Evolutionary conservation across 2,329 filamentous ascomycete species (phyloP), one percentile per base, ranked within the genome.

Genomic region (Colletotrichum sp.): DNA sequence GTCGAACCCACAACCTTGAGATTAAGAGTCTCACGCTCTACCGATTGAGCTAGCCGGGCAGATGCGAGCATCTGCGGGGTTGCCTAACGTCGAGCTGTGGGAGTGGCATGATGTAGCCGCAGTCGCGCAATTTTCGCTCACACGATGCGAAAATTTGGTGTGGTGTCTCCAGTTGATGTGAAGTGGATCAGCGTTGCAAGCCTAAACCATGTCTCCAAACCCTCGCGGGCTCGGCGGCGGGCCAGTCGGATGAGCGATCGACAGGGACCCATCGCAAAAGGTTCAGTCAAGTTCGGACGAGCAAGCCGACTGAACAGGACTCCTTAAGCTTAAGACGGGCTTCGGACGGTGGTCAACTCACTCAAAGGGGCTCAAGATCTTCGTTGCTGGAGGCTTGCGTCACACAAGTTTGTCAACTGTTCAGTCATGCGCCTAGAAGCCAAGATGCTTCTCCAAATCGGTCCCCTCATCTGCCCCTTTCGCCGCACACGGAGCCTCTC

Each of bases 1-100:
- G 76, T 77, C 76, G 75, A 77, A 77, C 75, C 70, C 66, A 61
- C 66, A 70, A 69, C 66, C 66, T 69, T 70, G 66, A 69, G 66
- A 73, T 69, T 89, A 89, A 90, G 91, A 92, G 91, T 92, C 90
- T 91, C 87, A 92, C 90, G 90, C 90, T 93, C 90, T 92, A 92
- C 89, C 89, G 89, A 91, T 91, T 91, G 89, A 91, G 89, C 89
- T 91, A 91, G 86, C 87, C 87, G 85, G 87, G 87, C 87, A 64
- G 65, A 72, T 58, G 57, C 33, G 34, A 43, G 15, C 61, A 70
- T 31, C 38, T 66, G 55, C 61, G 43, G 61, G 61, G 54, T 64
- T 47, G 51, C 51, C 5, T 11, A 15, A 2, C 4, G 2, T 21
- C 3, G 8, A 15, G 3, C 2, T 4, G 11, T 18, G 16, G 9